These are phyloP conservation scores for Amylostereum areolatum DNA, from an alignment of 1,284 basidiomycete genomes.

Conservation along the genomic window DNA sequence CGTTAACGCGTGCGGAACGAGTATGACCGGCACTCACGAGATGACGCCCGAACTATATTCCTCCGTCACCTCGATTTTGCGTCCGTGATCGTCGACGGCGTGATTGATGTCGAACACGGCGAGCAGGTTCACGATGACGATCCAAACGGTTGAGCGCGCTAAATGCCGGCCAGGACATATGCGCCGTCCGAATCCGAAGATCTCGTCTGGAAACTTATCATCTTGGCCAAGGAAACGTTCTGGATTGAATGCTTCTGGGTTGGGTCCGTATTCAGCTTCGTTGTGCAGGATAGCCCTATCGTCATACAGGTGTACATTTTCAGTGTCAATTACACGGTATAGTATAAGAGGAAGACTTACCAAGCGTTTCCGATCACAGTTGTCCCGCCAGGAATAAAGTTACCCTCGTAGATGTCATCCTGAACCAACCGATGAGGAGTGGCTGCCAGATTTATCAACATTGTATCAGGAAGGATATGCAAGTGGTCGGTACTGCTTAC, in stretches of 20 bases:
- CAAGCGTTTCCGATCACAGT: conserved; percentile 12
- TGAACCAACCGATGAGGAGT: conserved; percentile 9
- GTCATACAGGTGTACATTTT: background rate
- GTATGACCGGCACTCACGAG: background rate
- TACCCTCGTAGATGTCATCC: conserved; percentile 13
- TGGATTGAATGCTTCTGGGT: conserved; percentile 10
- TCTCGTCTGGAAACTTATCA: background rate
- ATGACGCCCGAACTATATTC: background rate
- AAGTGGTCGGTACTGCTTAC: background rate
- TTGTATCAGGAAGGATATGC: background rate
- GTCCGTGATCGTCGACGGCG: background rate
- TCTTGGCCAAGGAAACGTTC: conserved; percentile 11
- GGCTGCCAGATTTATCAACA: conserved; percentile 1
- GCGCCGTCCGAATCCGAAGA: background rate
- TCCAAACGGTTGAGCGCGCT: background rate
- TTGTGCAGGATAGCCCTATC: conserved; percentile 14
- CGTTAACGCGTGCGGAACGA: too few relatives aligned
- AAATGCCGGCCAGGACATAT: background rate
- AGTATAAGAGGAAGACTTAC: background rate
- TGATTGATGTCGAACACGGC: background rate
- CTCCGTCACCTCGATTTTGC: background rate
- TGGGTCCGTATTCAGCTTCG: conserved; percentile 4
- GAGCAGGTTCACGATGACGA: background rate
- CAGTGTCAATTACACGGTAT: background rate
- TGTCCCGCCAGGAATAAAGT: conserved; percentile 12